Conservation (phyloP, 2,329 filamentous ascomycete genomes). For the Scedosporium boydii region DNA sequence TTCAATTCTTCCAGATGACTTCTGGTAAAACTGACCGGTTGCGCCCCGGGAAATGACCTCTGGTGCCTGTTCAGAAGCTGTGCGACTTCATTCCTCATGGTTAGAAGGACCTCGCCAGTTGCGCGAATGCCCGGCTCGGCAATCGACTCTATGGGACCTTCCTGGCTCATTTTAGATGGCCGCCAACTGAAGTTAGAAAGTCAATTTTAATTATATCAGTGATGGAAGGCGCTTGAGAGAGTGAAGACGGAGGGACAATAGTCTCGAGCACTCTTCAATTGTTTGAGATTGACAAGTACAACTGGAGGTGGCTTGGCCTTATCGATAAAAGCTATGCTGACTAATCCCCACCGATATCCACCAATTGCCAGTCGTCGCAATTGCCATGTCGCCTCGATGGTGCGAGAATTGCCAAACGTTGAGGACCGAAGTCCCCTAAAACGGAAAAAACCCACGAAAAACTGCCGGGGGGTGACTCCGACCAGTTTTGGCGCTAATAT, state of each 20-base stretch:
- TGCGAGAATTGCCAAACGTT: not conserved
- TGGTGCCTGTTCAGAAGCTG: constrained; percentile 61
- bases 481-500: not conserved
- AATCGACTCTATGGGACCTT: constrained; percentile 37
- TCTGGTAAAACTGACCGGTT: constrained; percentile 85
- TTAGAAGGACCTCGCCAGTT: constrained; percentile 45
- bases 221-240: not conserved
- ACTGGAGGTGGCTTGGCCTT: not conserved
- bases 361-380: not conserved
- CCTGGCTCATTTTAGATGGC: constrained; percentile 5
- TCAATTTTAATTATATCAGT: not conserved
- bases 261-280: not conserved
- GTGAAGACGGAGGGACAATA: not conserved
- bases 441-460: not conserved
- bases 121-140: constrained; percentile 57
- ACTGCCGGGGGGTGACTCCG: not conserved
- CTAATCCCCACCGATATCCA: too few species aligned
- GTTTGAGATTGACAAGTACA: not conserved
- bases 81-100: constrained; percentile 66
- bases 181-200: not conserved
- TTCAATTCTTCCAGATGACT: constrained; percentile 76
- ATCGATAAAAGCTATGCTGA: not conserved
- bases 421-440: not conserved
- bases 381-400: not conserved
- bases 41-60: constrained; percentile 73